Evolutionary conservation across 371 early-diverging fungal genomes (phyloP).

Genomic region (Mortierella sp.): DNA sequence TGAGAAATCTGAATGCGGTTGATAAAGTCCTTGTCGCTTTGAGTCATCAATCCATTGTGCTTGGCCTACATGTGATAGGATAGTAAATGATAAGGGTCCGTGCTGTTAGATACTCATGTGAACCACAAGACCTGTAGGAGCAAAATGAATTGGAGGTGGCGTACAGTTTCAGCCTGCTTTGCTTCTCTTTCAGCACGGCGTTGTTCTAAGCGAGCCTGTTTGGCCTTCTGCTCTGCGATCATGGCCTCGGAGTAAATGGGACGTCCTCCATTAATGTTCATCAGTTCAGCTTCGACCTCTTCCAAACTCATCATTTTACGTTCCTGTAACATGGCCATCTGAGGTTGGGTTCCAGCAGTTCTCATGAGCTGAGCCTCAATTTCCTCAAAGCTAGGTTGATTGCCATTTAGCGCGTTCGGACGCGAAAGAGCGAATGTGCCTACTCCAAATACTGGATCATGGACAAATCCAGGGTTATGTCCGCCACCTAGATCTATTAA

Average conservation of each 20-base stretch:
- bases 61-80: conserved; percentile 65
- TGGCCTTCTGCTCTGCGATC: conserved; percentile 56
- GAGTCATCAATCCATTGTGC: conserved; percentile 91
- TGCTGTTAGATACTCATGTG: not conserved
- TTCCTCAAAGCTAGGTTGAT: conserved; percentile 62
- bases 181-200: conserved; percentile 59
- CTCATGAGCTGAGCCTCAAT: conserved; percentile 70
- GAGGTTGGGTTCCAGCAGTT: conserved; percentile 51
- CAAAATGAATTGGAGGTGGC: conserved; percentile 13
- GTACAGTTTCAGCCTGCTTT: conserved; percentile 57
- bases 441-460: conserved; percentile 48
- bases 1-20: conserved; percentile 93
- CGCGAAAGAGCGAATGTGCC: conserved; percentile 51
- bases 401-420: conserved; percentile 25
- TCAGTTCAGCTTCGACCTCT: conserved; percentile 77
- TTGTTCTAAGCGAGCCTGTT: conserved; percentile 56
- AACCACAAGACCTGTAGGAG: not conserved
- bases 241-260: conserved; percentile 57
- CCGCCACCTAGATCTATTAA: conserved; percentile 26
- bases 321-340: conserved; percentile 39
- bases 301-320: conserved; percentile 74
- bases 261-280: conserved; percentile 57
- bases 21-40: conserved; percentile 92
- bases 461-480: conserved; percentile 29
- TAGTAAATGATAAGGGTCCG: not conserved